phyloP scores from a whole-genome alignment of 495 filamentous ascomycete species.

The Rhizodiscina lignyota region DNA sequence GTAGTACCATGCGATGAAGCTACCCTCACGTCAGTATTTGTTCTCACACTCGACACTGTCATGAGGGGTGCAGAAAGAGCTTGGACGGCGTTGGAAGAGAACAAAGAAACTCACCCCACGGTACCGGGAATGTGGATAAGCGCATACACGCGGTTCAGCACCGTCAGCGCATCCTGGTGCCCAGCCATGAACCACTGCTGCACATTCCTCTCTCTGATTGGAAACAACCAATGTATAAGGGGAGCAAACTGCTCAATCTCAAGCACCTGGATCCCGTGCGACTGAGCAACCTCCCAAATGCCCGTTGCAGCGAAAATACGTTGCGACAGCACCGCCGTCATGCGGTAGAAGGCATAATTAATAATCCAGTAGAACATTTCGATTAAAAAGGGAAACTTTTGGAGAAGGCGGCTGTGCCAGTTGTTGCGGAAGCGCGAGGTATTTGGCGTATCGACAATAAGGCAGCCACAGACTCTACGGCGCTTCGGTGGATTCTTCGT shows the following conservation, averaged over 20 bases:
- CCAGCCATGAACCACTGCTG: conserved; percentile 44
- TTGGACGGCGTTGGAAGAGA: background rate
- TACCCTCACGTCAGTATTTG: conserved; percentile 11
- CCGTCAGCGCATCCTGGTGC: conserved; percentile 35
- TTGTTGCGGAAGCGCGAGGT: conserved; percentile 38
- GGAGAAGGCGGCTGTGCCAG: conserved; percentile 35
- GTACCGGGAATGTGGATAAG: conserved; percentile 52
- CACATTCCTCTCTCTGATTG: conserved; percentile 33
- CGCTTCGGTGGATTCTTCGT: conserved; percentile 28
- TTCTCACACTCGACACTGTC: background rate
- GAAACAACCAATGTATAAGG: conserved; percentile 38
- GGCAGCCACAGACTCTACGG: conserved; percentile 27
- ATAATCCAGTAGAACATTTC: conserved; percentile 23
- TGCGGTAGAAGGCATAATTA: conserved; percentile 47
- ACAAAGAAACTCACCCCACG: conserved; percentile 32
- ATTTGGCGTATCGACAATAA: conserved; percentile 33
- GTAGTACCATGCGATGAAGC: conserved; percentile 53
- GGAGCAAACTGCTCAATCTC: conserved; percentile 40
- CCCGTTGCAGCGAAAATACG: conserved; percentile 35
- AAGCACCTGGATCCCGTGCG: conserved; percentile 44
- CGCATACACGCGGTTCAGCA: conserved; percentile 46
- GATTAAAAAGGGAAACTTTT: conserved; percentile 16
- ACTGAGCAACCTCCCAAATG: conserved; percentile 51
- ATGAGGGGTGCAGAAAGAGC: too few species aligned
- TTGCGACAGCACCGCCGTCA: conserved; percentile 42